Evolutionary conservation across 2,329 filamentous ascomycete genomes (phyloP), one percentile per base, ranked within the genome.

Genomic region (Trichoderma harzianum): DNA sequence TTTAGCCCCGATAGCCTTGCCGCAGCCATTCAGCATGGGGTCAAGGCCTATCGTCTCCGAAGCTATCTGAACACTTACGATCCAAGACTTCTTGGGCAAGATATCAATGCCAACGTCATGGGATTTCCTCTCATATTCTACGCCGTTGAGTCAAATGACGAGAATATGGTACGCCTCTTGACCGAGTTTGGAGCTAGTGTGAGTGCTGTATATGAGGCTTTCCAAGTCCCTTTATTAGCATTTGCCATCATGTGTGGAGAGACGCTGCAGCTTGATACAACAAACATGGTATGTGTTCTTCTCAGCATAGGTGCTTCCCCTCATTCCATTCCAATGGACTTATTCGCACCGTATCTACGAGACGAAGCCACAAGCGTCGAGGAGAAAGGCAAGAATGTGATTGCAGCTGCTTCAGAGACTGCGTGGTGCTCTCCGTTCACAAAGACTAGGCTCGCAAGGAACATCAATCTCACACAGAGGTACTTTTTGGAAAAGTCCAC

Each of bases 381-480:
- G 0, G 30, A 36, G 7, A 26, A 57, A 36, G 61, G n/a, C 12
- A 5, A 51, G 30, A 34, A 0, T 8, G 7, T 12, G 7, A 16
- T 12, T 10, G 14, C 8, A 10, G n/a, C 7, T 14, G 24, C 18
- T 6, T 16, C 36, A 43, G 43, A 51, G 14, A 10, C 69, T 26
- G 43, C 55, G 16, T 79, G 78, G 79, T 79, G 78, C 55, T 74
- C 72, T 11, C 47, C 21, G 6, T 69, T 73, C 11, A 71, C 76
- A 12, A 72, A 76, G 14, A 34, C 57, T 12, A 77, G 72, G 43
- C 74, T 82, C 3, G 76, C 77, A 0, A 70, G 71, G 53, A 78
- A 77, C 1, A 57, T 77, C 14, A 80, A 78, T 70, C 72, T 82
- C 1, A 75, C 78, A 1, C 79, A 82, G 47, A 74, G 80, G 3